These are phyloP conservation scores for Mitragyna speciosa DNA, from an alignment of 257 asterid genomes.

Conservation along the genomic window DNA sequence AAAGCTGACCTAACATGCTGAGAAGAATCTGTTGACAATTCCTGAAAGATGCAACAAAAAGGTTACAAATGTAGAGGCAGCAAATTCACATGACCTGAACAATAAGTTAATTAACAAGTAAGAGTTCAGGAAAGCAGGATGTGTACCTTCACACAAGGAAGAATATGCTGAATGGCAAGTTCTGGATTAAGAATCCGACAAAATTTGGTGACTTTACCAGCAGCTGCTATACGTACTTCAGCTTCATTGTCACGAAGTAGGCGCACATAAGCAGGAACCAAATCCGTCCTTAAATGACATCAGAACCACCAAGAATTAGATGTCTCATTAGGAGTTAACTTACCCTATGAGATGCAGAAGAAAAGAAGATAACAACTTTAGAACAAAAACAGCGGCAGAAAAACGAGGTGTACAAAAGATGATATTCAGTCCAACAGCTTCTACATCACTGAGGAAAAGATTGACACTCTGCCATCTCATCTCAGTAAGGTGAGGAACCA, in stretches of 20 bases:
- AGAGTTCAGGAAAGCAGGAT: neutral
- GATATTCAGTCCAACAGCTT: neutral
- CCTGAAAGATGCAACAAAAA: slow-evolving; percentile 43
- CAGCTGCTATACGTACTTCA: slow-evolving; percentile 89
- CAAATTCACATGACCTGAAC: slow-evolving; percentile 1
- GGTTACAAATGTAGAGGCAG: slow-evolving; percentile 16
- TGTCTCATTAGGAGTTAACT: neutral
- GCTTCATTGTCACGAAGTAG: slow-evolving; percentile 92
- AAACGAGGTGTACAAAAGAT: neutral
- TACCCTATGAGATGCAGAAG: neutral
- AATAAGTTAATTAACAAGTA: slow-evolving; percentile 17
- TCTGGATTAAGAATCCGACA: slow-evolving; percentile 78
- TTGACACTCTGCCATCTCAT: neutral
- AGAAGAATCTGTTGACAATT: slow-evolving; percentile 86
- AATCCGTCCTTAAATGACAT: slow-evolving; percentile 61
- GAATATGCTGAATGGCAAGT: slow-evolving; percentile 84
- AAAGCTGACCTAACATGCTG: slow-evolving; percentile 93
- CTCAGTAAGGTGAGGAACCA: neutral
- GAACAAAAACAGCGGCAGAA: neutral
- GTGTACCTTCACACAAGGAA: slow-evolving; percentile 89
- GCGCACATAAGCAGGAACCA: slow-evolving; percentile 91
- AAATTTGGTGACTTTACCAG: slow-evolving; percentile 86
- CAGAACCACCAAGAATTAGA: slow-evolving; percentile 25
- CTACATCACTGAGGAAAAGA: neutral
- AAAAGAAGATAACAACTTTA: neutral